phyloP scores from a whole-genome alignment of 768 basidiomycete species.

The Xerocomellus amylosporus region DNA sequence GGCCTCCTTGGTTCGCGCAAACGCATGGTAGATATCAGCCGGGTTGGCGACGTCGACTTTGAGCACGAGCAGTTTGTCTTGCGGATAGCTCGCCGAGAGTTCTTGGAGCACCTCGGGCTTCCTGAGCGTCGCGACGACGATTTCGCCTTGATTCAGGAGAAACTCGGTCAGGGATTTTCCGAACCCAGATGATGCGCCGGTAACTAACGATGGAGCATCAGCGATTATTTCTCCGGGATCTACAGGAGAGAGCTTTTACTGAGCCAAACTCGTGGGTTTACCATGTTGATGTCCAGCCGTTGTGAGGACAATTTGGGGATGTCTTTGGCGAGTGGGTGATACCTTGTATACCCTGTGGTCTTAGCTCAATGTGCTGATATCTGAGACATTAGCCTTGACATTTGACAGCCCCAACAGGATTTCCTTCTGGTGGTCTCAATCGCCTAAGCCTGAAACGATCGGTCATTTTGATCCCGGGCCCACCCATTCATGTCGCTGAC shows the following conservation, averaged over 20 bases:
- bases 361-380: too few relatives aligned
- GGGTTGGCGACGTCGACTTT: slow-evolving; percentile 14
- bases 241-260: neutral
- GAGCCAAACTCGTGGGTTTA: slow-evolving; percentile 9
- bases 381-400: too few relatives aligned
- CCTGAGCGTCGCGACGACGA: slow-evolving; percentile 42
- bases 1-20: slow-evolving; percentile 5
- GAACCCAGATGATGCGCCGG: slow-evolving; percentile 41
- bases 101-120: slow-evolving; percentile 29
- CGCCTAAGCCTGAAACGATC: too few relatives aligned
- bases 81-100: neutral
- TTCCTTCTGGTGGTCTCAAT: too few relatives aligned
- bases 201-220: slow-evolving; percentile 27
- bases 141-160: slow-evolving; percentile 35
- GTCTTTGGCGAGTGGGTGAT: too few relatives aligned
- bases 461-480: too few relatives aligned
- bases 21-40: slow-evolving; percentile 10
- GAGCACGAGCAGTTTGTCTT: slow-evolving; percentile 14
- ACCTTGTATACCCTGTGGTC: too few relatives aligned
- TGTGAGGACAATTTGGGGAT: too few relatives aligned
- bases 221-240: neutral
- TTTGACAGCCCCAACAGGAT: too few relatives aligned
- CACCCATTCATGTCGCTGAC: too few relatives aligned
- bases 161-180: slow-evolving; percentile 33
- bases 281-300: neutral